Evolutionary conservation across 1,284 basidiomycete species (phyloP).

Genomic region (Omphalotus olearius): DNA sequence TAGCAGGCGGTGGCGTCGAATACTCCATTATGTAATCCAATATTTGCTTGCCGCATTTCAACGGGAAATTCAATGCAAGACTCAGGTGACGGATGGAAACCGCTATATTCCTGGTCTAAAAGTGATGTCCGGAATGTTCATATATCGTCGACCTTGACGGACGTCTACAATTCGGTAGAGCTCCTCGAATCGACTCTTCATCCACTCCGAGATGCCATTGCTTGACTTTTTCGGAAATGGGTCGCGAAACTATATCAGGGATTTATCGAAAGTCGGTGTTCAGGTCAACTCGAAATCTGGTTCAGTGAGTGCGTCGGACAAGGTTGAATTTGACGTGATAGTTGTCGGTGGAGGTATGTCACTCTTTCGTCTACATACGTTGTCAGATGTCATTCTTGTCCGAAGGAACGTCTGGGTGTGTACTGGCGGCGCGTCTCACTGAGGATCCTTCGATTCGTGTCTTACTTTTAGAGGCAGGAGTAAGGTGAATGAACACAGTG

Average conservation of each 20-base stretch:
- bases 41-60: too few species aligned
- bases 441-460: conserved; percentile 55
- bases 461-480: conserved; percentile 61
- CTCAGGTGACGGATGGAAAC: too few species aligned
- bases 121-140: too few species aligned
- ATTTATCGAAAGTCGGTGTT: conserved; percentile 5
- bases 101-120: too few species aligned
- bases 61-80: too few species aligned
- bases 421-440: conserved; percentile 58
- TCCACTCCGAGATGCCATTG: background rate
- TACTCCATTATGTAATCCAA: too few species aligned
- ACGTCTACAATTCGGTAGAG: too few species aligned
- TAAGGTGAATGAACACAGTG: conserved; percentile 41
- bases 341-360: conserved; percentile 60
- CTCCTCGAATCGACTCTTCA: too few species aligned
- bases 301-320: background rate
- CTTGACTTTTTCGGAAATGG: background rate
- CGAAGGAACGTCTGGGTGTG: conserved; percentile 66
- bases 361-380: background rate
- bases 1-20: too few species aligned
- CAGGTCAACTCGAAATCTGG: background rate
- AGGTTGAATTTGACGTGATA: conserved; percentile 48
- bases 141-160: too few species aligned
- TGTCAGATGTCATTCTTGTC: background rate
- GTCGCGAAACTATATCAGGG: background rate